These are phyloP conservation scores for Coemansia umbellata DNA, from an alignment of 192 early-diverging fungal species.

Conservation along the genomic window DNA sequence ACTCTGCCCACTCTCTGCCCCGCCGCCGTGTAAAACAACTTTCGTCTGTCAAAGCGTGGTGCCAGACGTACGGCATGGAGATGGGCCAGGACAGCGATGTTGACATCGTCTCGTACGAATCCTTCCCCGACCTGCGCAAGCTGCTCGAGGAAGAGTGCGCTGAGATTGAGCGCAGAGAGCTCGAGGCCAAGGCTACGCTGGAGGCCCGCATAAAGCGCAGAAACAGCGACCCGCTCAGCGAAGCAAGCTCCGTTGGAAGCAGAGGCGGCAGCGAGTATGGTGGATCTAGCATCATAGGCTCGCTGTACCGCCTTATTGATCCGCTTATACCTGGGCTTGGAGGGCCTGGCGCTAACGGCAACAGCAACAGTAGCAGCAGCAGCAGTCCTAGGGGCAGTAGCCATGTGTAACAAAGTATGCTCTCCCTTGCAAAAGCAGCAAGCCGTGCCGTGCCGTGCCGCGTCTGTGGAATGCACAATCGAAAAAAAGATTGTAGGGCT, in stretches of 20 bases:
- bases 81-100: constrained; percentile 21
- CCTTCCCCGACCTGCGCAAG: constrained; percentile 44
- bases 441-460: too few species aligned
- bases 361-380: constrained; percentile 10
- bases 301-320: constrained; percentile 41
- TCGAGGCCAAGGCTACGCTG: constrained; percentile 24
- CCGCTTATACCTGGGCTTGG: constrained; percentile 30
- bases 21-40: constrained; percentile 44
- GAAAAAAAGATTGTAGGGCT: too few species aligned
- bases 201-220: constrained; percentile 36
- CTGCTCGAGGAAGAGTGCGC: constrained; percentile 46
- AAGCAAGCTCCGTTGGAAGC: constrained; percentile 16
- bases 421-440: too few species aligned
- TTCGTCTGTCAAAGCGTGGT: constrained; percentile 44
- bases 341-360: constrained; percentile 1
- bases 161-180: constrained; percentile 46
- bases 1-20: constrained; percentile 2
- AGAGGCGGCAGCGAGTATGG: constrained; percentile 6
- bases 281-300: constrained; percentile 29
- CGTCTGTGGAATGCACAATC: too few species aligned
- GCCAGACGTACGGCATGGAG: constrained; percentile 38
- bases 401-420: too few species aligned
- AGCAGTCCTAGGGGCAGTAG: background rate
- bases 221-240: constrained; percentile 41
- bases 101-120: constrained; percentile 37